These are phyloP conservation scores for Ramalina intermedia DNA, from an alignment of 495 filamentous ascomycete species.

Conservation along the genomic window DNA sequence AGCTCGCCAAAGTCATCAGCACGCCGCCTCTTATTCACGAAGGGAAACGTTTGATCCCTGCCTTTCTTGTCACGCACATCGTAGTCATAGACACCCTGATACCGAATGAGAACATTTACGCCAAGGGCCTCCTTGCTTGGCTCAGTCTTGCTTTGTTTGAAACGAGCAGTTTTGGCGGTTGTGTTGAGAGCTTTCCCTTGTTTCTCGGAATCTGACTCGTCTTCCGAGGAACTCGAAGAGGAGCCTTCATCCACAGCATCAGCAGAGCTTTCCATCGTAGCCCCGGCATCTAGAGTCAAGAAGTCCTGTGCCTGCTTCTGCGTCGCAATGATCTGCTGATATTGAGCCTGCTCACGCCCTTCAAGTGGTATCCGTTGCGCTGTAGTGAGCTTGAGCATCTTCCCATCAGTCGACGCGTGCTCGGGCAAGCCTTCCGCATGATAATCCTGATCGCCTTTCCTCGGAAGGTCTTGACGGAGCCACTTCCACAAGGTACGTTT, in stretches of 20 bases:
- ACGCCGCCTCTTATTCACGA: slow-evolving; percentile 63
- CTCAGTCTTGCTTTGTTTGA: slow-evolving; percentile 65
- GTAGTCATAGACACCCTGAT: slow-evolving; percentile 78
- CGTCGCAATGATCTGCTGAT: slow-evolving; percentile 82
- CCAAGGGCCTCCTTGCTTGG: slow-evolving; percentile 77
- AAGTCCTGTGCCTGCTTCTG: slow-evolving; percentile 68
- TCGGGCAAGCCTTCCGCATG: slow-evolving; percentile 50
- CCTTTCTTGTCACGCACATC: slow-evolving; percentile 89
- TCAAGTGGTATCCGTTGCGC: slow-evolving; percentile 50
- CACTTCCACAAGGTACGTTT: slow-evolving; percentile 53
- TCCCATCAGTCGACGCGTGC: slow-evolving; percentile 50
- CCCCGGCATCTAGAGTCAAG: slow-evolving; percentile 48
- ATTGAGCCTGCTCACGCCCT: slow-evolving; percentile 58
- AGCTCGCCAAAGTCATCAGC: slow-evolving; percentile 86
- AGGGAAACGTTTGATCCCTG: slow-evolving; percentile 83
- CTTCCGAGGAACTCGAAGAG: slow-evolving; percentile 63
- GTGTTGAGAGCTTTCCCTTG: slow-evolving; percentile 88
- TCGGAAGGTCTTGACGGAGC: slow-evolving; percentile 9
- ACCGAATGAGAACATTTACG: slow-evolving; percentile 77
- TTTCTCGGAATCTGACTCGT: slow-evolving; percentile 77
- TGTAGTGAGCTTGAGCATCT: slow-evolving; percentile 41
- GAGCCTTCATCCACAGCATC: slow-evolving; percentile 76
- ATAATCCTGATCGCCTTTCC: slow-evolving; percentile 41
- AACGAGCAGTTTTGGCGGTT: slow-evolving; percentile 64
- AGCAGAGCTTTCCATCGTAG: slow-evolving; percentile 49